Base-by-base conservation (phyloP, 805 yeast genomes). In the Starmerella stigmatis region DNA sequence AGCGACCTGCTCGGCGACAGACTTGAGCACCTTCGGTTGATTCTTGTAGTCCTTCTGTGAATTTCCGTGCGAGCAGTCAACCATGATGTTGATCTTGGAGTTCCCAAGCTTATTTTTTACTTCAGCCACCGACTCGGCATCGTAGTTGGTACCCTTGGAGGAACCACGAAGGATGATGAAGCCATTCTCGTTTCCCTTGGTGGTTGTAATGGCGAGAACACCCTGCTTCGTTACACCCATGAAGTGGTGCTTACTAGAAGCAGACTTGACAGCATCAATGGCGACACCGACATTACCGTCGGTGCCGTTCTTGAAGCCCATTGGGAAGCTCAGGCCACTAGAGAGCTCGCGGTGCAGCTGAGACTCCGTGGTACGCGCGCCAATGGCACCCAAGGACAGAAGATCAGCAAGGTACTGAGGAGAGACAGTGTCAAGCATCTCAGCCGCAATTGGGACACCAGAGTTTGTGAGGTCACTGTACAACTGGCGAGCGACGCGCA, bases 331-430 rank as follows among this genome's bases (percentile, higher is more conserved):
- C 50, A 92, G 73, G 44, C 98, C 98, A 8, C 96, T 88, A 17
- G 97, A 94, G 58, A 89, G 76, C 69, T 89, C 98, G 68, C 98
- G 81, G 71, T 89, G 98, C 50, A 89, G 76, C 67, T 89, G 98
- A 35, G 96, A 89, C 70, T 89, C 98, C 39, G 98, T 89, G 48
- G 98, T 89, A 72, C 98, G 81, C 46, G 98, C 98, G 62, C 98
- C 98, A 67, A 89, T 88, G 49, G 98, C 98, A 60, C 98, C 98
- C 56, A 89, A 78, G 27, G 94, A 81, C 54, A 89, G 73, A 57
- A 88, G 73, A 64, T 92, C 98, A 21, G 89, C 79, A 55, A 89
- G 74, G 74, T 75, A 89, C 73, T 89, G 98, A 16, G 98, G 98
- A 27, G 95, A 84, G 52, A 89, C 89, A 50, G 97, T 92, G 66